Evolutionary conservation across 495 filamentous ascomycete species (phyloP), one percentile per base, ranked within the genome.

Genomic region (Hypomontagnella monticulosa): DNA sequence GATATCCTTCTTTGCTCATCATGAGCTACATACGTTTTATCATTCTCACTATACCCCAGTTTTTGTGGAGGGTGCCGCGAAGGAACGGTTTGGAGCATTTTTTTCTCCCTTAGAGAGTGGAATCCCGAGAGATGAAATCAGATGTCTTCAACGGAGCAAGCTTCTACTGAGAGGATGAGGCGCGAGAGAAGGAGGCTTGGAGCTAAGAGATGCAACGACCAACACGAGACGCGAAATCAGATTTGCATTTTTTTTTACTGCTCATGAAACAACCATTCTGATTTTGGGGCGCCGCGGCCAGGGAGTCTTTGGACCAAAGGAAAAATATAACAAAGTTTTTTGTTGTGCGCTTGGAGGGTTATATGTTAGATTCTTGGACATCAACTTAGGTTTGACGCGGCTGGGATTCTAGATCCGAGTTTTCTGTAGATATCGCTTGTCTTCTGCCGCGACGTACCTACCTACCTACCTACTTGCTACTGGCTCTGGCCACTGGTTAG

Each of bases 11-110:
- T 57, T 27, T 41, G 59, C 54, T 55, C 56, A 49, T 49, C 23
- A 44, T 7, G 49, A 42, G 54, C 37, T 51, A 46, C 42, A 18
- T 40, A 56, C 40, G 4, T 53, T 69, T 68, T 63, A 23, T 4
- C 27, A 32, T 69, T 69, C 66, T 63, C 15, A 49, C 14, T 69
- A 69, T 69, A 69, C 66, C 66, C 66, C 55, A 15, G 60, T 69
- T 32, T 32, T 59, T 44, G 41, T 46, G 50, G 40, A 59, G 36
- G 52, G 55, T 16, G 47, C 38, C 53, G 57, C 18, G 51, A 54
- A 6, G 23, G 47, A 46, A 33, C 37, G 59, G 59, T 47, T 69
- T 69, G 66, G 44, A 50, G 60, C 36, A 27, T 58, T 68, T 33
- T 65, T 41, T 38, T 30, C 51, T 23, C 23, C 55, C 43, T 14